Base-by-base conservation (phyloP, 1,139 yeast species). In the Candida sp. region DNA sequence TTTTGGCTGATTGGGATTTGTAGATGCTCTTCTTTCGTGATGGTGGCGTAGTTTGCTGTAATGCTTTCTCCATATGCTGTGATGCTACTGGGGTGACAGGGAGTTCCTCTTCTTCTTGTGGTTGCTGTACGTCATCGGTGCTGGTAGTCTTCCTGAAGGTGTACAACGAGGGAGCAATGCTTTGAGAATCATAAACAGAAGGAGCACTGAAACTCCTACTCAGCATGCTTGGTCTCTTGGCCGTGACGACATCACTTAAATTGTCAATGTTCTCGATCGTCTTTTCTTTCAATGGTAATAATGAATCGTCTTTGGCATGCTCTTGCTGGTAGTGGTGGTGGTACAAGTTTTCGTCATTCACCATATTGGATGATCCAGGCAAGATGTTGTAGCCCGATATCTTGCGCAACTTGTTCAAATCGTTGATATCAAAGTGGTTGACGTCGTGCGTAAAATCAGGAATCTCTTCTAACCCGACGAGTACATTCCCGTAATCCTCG, bases 171-270 rank as follows among this genome's bases (percentile, higher is more conserved):
- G 53, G 50, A 30, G 51, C 47, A 22, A n/a, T 32, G 32, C 28
- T 46, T 8, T 26, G 23, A n/a, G 17, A 3, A 3, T 80, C 73
- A 52, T 75, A 75, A 37, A 75, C 62, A 3, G 80, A 75, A 5
- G 80, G 80, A 1, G 79, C 80, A 60, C 78, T 72, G 35, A 61
- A 58, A 1, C 78, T 69, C 32, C 75, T 49, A 51, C 59, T 62
- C 68, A 67, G 68, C n/a, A 58, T 53, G 8, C 60, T 48, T 23
- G 51, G 49, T 22, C 53, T 33, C 37, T 46, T 39, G n/a, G 40
- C 9, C 4, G 42, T 22, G 11, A 49, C 37, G 27, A 64, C 34
- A 45, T 71, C 75, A 54, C 73, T 68, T 26, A 72, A 53, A 48
- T 62, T 58, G 52, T 72, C 77, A 32, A 70, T 62, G 44, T 69